These are phyloP conservation scores for Aspergillus hortae DNA, from an alignment of 2,329 filamentous ascomycete genomes.

Conservation along the genomic window DNA sequence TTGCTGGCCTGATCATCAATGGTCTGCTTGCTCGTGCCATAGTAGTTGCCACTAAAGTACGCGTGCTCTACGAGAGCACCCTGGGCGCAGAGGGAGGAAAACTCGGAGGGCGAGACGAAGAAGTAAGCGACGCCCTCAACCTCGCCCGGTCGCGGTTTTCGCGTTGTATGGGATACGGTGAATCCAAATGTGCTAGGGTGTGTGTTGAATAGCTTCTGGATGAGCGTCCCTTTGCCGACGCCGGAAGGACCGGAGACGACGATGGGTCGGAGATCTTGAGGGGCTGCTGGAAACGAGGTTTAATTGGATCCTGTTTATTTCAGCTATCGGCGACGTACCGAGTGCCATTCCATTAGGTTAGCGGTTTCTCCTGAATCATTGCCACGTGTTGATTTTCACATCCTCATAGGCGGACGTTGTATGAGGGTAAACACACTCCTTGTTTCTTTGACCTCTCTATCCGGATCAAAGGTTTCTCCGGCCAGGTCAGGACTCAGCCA, in stretches of 20 bases:
- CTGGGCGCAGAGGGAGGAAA: constrained; percentile 58
- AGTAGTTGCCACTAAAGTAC: constrained; percentile 73
- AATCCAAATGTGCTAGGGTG: constrained; percentile 29
- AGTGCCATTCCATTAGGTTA: too few relatives aligned
- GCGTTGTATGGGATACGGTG: constrained; percentile 57
- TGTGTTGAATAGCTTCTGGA: constrained; percentile 24
- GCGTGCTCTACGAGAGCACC: constrained; percentile 78
- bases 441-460: too few relatives aligned
- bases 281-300: constrained; percentile 2
- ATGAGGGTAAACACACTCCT: too few relatives aligned
- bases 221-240: too few relatives aligned
- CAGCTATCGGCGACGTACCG: too few relatives aligned
- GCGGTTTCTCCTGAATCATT: too few relatives aligned
- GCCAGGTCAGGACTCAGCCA: too few relatives aligned
- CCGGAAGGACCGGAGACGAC: too few relatives aligned
- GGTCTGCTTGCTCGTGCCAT: constrained; percentile 66
- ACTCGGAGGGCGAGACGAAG: constrained; percentile 62
- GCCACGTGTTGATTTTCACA: too few relatives aligned
- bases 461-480: too few relatives aligned
- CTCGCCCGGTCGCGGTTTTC: constrained; percentile 69
- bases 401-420: too few relatives aligned
- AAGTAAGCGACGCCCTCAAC: constrained; percentile 70
- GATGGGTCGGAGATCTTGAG: constrained; percentile 12
- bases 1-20: constrained; percentile 14
- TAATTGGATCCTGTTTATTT: not conserved